Percentiles rank a stretch among this genome's conserved stretches.
phyloP scores from a whole-genome alignment of 805 yeast genomes.

The Saturnispora kantuleensis region DNA sequence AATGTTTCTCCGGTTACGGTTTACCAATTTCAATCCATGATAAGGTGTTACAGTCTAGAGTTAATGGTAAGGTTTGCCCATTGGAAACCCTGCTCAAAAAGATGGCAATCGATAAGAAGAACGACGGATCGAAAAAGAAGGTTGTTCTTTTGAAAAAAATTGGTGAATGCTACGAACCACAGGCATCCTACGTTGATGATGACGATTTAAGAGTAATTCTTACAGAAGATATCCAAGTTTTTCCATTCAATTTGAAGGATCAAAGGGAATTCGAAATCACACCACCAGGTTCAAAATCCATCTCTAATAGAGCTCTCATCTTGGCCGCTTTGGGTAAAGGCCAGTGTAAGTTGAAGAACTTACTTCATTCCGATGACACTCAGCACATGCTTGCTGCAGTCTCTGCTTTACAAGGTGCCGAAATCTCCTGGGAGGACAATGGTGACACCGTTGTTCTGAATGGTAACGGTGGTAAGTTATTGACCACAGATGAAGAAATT shows the following conservation, averaged over 20 bases:
- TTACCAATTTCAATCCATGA: slow-evolving; percentile 76
- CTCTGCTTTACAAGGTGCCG: slow-evolving; percentile 68
- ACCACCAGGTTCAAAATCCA: slow-evolving; percentile 97
- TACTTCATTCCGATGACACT: slow-evolving; percentile 94
- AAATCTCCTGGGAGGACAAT: slow-evolving; percentile 70
- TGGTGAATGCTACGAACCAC: slow-evolving; percentile 81
- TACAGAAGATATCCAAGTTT: slow-evolving; percentile 71
- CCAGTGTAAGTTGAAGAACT: slow-evolving; percentile 68
- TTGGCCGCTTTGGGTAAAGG: slow-evolving; percentile 90
- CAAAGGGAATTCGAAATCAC: slow-evolving; percentile 35
- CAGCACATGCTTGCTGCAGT: slow-evolving; percentile 90
- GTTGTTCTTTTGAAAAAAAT: slow-evolving; percentile 75
- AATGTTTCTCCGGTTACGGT: slow-evolving; percentile 76
- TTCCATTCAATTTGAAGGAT: slow-evolving; percentile 38
- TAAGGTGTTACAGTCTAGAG: slow-evolving; percentile 56
- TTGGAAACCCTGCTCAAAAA: slow-evolving; percentile 63
- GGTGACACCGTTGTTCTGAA: slow-evolving; percentile 82
- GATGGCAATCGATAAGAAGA: slow-evolving; percentile 95
- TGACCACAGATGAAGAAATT: slow-evolving; percentile 55
- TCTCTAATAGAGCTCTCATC: slow-evolving; percentile 88
- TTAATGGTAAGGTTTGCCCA: slow-evolving; percentile 63
- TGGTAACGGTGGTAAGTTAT: slow-evolving; percentile 74
- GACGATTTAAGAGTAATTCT: slow-evolving; percentile 71
- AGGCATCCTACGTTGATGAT: slow-evolving; percentile 78
- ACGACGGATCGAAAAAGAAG: slow-evolving; percentile 85